Conservation (phyloP, 371 early-diverging fungal species). For the Lichtheimia corymbifera region DNA sequence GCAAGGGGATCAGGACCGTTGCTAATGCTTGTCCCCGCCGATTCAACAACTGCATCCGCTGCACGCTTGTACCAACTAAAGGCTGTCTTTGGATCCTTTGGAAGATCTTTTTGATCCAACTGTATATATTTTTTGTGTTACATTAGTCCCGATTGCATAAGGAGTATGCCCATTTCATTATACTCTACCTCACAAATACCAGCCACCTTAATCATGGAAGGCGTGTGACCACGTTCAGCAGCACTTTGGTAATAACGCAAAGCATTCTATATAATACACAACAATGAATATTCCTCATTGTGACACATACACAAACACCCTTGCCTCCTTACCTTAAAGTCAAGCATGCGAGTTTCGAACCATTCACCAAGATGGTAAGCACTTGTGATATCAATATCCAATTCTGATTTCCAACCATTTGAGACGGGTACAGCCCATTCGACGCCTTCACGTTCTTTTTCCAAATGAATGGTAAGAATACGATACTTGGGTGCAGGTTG, state of each 20-base stretch:
- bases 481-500: slow-evolving; percentile 33
- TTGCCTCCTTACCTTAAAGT: slow-evolving; percentile 32
- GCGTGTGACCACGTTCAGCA: slow-evolving; percentile 49
- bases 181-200: slow-evolving; percentile 38
- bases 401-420: slow-evolving; percentile 28
- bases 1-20: slow-evolving; percentile 45
- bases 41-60: slow-evolving; percentile 35
- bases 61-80: slow-evolving; percentile 51
- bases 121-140: background rate
- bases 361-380: slow-evolving; percentile 48
- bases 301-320: background rate
- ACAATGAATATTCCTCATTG: background rate
- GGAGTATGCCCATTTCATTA: background rate
- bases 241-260: slow-evolving; percentile 36
- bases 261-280: slow-evolving; percentile 29
- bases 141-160: background rate
- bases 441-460: slow-evolving; percentile 40
- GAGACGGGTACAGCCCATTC: slow-evolving; percentile 33
- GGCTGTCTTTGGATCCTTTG: slow-evolving; percentile 39
- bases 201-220: slow-evolving; percentile 49
- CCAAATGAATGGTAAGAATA: slow-evolving; percentile 50
- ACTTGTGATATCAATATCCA: slow-evolving; percentile 48
- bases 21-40: slow-evolving; percentile 24
- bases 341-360: slow-evolving; percentile 44
- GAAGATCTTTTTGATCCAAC: background rate